A percentile compares a stretch with the other conserved stretches of the same genome.
phyloP scores from a whole-genome alignment of 495 filamentous ascomycete genomes.

The Penicillium robsamsonii region DNA sequence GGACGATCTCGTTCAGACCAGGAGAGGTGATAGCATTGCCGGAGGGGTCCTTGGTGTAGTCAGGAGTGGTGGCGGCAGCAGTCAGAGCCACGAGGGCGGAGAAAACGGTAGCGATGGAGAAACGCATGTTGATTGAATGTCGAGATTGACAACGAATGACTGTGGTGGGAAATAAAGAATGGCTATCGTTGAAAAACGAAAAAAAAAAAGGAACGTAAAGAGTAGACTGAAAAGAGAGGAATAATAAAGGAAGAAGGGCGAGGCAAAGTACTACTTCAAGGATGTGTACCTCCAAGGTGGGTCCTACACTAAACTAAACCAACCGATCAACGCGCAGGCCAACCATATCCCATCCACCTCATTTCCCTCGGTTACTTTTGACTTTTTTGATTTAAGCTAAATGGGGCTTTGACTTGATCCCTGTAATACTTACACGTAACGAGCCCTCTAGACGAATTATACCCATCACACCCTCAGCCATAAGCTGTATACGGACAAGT shows the following conservation, averaged over 20 bases:
- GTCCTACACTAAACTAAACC: not conserved
- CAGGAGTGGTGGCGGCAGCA: constrained; percentile 51
- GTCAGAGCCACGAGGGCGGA: constrained; percentile 51
- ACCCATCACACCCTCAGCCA: not conserved
- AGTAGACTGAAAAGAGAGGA: constrained; percentile 18
- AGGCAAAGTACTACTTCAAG: constrained; percentile 20
- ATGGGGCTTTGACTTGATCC: not conserved
- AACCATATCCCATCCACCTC: constrained; percentile 1
- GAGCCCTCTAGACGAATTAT: not conserved
- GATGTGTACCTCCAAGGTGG: not conserved
- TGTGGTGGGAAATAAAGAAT: constrained; percentile 21
- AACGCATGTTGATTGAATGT: constrained; percentile 49
- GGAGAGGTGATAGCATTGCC: constrained; percentile 61
- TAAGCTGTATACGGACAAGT: not conserved
- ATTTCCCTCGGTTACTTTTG: not conserved
- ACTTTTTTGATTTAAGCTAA: not conserved
- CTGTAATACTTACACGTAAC: not conserved
- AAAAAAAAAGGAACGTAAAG: constrained; percentile 14
- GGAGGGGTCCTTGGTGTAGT: constrained; percentile 44
- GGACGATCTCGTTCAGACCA: constrained; percentile 50
- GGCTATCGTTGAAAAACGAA: constrained; percentile 19
- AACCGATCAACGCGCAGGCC: not conserved
- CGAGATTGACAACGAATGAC: constrained; percentile 25
- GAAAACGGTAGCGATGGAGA: constrained; percentile 44
- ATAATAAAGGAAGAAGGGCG: constrained; percentile 24